A percentile compares a stretch with the other conserved stretches of the same genome.
Evolutionary conservation across 768 basidiomycete species (phyloP).

Genomic region (Collybia mongolica): DNA sequence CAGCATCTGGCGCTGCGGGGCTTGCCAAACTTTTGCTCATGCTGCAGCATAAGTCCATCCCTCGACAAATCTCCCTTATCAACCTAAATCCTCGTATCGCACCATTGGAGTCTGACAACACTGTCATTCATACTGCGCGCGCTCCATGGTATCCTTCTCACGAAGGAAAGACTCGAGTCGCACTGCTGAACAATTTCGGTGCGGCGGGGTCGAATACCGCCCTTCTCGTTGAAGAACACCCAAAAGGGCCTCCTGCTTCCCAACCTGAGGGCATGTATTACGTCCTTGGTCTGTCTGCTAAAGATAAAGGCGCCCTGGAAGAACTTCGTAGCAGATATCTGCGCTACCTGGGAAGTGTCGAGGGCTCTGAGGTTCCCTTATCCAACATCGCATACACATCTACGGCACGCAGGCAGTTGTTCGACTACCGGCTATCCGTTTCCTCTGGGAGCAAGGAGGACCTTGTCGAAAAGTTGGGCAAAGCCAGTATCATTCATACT

Average conservation of each 20-base stretch:
- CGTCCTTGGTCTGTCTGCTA: slow-evolving; percentile 64
- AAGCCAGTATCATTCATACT: slow-evolving; percentile 29
- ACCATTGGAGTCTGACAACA: slow-evolving; percentile 44
- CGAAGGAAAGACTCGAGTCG: slow-evolving; percentile 39
- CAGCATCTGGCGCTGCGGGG: slow-evolving; percentile 71
- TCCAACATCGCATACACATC: slow-evolving; percentile 64
- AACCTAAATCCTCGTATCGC: slow-evolving; percentile 57
- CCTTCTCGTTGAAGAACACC: slow-evolving; percentile 55
- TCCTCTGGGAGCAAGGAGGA: slow-evolving; percentile 42
- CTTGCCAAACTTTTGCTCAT: slow-evolving; percentile 72
- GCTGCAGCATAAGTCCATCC: slow-evolving; percentile 56
- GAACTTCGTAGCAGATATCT: slow-evolving; percentile 46
- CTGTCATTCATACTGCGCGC: slow-evolving; percentile 41
- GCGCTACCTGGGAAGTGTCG: slow-evolving; percentile 39
- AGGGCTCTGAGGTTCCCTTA: slow-evolving; percentile 24
- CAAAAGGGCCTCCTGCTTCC: neutral
- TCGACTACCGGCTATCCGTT: slow-evolving; percentile 51
- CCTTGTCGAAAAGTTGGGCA: slow-evolving; percentile 42
- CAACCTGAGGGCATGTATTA: slow-evolving; percentile 20
- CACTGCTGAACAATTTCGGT: slow-evolving; percentile 74
- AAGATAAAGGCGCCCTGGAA: slow-evolving; percentile 46
- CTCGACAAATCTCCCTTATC: slow-evolving; percentile 56
- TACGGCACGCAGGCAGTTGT: slow-evolving; percentile 62
- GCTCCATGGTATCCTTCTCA: slow-evolving; percentile 41
- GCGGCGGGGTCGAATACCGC: slow-evolving; percentile 72